These are phyloP conservation scores for Phytophthora quininea DNA, from an alignment of 352 stramenopile species.

Conservation along the genomic window DNA sequence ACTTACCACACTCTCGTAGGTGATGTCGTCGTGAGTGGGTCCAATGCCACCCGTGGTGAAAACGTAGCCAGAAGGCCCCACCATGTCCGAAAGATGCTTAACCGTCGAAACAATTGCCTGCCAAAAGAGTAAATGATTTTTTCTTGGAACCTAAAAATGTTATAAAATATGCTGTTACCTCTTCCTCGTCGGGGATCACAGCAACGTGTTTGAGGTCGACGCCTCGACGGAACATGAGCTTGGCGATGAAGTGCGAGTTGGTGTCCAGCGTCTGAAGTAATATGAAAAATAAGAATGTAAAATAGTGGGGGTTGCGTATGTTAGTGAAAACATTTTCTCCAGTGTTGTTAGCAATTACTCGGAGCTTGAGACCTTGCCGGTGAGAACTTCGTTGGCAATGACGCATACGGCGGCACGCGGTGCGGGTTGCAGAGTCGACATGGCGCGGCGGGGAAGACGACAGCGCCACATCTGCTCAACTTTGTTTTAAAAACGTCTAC, in stretches of 20 bases:
- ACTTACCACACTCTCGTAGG: conserved; percentile 72
- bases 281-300: not conserved
- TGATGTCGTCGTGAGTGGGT: conserved; percentile 89
- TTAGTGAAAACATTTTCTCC: not conserved
- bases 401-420: conserved; percentile 79
- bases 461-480: no score
- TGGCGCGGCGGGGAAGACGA: not conserved
- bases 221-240: conserved; percentile 81
- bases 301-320: no score
- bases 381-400: conserved; percentile 87
- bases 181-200: conserved; percentile 81
- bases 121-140: no score
- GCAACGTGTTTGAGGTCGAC: conserved; percentile 80
- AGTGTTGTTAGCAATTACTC: not conserved
- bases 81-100: conserved; percentile 72
- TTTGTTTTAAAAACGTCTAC: no score
- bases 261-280: conserved; percentile 77
- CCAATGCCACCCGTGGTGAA: conserved; percentile 87
- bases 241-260: conserved; percentile 83
- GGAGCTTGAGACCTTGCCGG: conserved; percentile 60
- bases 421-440: conserved; percentile 20
- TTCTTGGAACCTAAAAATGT: no score
- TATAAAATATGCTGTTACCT: conserved; percentile 29
- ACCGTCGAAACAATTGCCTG: conserved; percentile 79
- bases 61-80: conserved; percentile 80